phyloP scores from a whole-genome alignment of 2,329 filamentous ascomycete species.

The Microdochium paspali region DNA sequence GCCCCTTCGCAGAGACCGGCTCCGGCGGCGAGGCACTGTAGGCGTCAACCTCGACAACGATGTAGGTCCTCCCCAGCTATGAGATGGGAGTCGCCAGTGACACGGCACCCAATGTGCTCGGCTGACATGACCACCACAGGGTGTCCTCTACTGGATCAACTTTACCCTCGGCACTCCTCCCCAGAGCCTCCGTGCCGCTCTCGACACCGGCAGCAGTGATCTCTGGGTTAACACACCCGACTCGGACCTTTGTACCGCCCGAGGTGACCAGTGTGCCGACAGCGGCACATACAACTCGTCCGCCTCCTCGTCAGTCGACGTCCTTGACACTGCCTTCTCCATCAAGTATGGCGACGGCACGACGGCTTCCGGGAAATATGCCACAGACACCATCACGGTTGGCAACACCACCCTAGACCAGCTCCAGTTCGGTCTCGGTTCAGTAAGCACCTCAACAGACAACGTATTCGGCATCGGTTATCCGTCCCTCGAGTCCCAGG shows the following conservation, averaged over 20 bases:
- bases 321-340: conserved; percentile 69
- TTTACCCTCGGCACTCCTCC: conserved; percentile 52
- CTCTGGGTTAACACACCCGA: conserved; percentile 59
- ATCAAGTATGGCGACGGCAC: conserved; percentile 82
- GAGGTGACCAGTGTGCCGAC: conserved; percentile 40
- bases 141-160: conserved; percentile 58
- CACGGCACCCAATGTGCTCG: no score
- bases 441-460: conserved; percentile 48
- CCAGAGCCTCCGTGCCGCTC: conserved; percentile 45
- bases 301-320: conserved; percentile 66
- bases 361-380: conserved; percentile 70
- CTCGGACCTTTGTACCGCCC: conserved; percentile 48
- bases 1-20: conserved; percentile 32
- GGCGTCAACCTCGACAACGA: conserved; percentile 43
- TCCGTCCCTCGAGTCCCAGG: conserved; percentile 64
- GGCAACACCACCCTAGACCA: conserved; percentile 40
- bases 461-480: conserved; percentile 87
- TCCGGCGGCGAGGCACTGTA: conserved; percentile 34
- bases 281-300: conserved; percentile 63
- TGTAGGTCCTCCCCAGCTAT: conserved; percentile 22
- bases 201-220: conserved; percentile 63
- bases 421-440: conserved; percentile 68
- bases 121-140: conserved; percentile 24
- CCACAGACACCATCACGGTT: conserved; percentile 59
- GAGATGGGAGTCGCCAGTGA: conserved; percentile 1